Evolutionary conservation across 1,284 basidiomycete species (phyloP).

Genomic region (Erythrobasidium hasegawianum): DNA sequence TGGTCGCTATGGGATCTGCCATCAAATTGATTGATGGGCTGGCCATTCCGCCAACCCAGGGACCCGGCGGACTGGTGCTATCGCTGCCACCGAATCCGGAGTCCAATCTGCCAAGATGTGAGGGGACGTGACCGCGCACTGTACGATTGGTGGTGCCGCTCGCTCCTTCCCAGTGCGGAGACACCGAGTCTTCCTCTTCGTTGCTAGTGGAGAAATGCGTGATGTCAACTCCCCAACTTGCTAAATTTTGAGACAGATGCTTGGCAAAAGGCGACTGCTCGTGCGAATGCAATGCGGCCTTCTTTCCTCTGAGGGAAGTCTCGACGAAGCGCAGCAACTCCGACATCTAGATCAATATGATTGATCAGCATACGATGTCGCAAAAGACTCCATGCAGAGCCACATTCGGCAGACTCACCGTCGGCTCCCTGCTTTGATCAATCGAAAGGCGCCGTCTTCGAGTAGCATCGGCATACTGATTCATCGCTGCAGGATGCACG

Average conservation of each 20-base stretch:
- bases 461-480: conserved; percentile 48
- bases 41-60: background rate
- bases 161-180: conserved; percentile 20
- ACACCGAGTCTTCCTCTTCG: conserved; percentile 32
- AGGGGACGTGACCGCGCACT: background rate
- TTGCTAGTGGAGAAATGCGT: conserved; percentile 63
- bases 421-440: conserved; percentile 40
- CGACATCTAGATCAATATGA: conserved; percentile 47
- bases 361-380: conserved; percentile 52
- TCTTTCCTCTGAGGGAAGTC: conserved; percentile 67
- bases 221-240: conserved; percentile 90
- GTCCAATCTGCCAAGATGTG: conserved; percentile 35
- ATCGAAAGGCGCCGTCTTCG: conserved; percentile 9
- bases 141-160: background rate
- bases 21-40: conserved; percentile 10
- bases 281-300: conserved; percentile 73
- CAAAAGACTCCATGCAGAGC: too few relatives aligned
- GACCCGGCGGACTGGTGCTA: conserved; percentile 12
- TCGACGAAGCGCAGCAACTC: conserved; percentile 75
- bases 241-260: conserved; percentile 82
- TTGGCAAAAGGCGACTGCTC: conserved; percentile 79
- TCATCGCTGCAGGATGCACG: conserved; percentile 47
- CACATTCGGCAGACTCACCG: conserved; percentile 14
- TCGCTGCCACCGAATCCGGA: conserved; percentile 42
- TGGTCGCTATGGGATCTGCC: conserved; percentile 6